Evolutionary conservation across 1,139 yeast genomes (phyloP).

Genomic region (Saccharomyces hybrid): DNA sequence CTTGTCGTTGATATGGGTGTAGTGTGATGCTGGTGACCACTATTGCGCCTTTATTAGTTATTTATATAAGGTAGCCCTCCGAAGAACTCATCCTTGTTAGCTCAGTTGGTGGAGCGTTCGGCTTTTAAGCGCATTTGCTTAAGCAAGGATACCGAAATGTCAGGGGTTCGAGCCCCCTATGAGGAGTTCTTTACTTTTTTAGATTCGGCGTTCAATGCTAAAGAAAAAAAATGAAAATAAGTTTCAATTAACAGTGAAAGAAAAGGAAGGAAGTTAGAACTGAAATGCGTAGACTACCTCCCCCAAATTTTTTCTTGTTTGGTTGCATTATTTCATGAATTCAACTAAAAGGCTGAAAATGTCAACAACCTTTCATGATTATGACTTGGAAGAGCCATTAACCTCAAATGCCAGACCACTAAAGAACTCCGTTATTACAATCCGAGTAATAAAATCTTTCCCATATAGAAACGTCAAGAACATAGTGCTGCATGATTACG

Average conservation of each 20-base stretch:
- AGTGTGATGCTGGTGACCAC: too few relatives aligned
- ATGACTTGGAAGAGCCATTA: constrained; percentile 32
- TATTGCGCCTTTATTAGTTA: too few relatives aligned
- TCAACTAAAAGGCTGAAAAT: not conserved
- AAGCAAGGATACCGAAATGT: constrained; percentile 33
- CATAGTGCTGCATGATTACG: constrained; percentile 62
- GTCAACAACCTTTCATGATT: constrained; percentile 10
- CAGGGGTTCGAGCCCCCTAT: constrained; percentile 37
- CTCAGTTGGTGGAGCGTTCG: constrained; percentile 35
- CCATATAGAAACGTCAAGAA: constrained; percentile 89
- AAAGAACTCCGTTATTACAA: constrained; percentile 58
- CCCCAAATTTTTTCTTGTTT: not conserved
- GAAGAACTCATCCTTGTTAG: constrained; percentile 33
- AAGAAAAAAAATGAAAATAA: not conserved
- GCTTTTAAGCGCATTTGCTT: constrained; percentile 27
- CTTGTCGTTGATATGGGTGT: not conserved
- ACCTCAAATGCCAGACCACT: constrained; percentile 33
- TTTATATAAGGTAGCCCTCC: not conserved
- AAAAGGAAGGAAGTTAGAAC: not conserved
- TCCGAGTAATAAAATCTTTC: constrained; percentile 83
- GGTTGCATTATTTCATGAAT: not conserved
- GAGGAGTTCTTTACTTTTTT: constrained; percentile 29
- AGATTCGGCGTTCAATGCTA: not conserved
- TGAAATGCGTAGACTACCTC: not conserved
- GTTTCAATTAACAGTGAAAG: not conserved